A percentile compares a stretch with the other conserved stretches of the same genome.
Conservation (phyloP, 192 early-diverging fungal species). For the Radiomyces spectabilis region DNA sequence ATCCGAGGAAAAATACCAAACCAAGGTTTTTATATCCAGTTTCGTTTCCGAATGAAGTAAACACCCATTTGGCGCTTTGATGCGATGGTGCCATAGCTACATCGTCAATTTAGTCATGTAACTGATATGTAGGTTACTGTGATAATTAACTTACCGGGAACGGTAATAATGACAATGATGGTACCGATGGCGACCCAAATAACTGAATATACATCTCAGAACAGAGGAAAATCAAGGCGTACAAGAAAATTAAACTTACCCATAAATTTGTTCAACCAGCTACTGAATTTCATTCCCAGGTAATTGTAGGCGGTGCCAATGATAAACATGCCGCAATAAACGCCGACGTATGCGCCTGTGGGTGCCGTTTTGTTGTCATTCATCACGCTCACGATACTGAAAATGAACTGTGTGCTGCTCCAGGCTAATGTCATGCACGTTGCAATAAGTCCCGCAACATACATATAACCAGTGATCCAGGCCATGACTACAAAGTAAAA, state of each 20-base stretch:
- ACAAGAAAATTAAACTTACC: slow-evolving; percentile 1
- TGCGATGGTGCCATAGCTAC: slow-evolving; percentile 31
- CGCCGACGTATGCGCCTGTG: slow-evolving; percentile 33
- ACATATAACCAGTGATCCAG: slow-evolving; percentile 14
- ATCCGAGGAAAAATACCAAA: slow-evolving; percentile 37
- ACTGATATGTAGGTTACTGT: neutral
- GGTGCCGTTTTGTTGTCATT: slow-evolving; percentile 21
- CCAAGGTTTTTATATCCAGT: slow-evolving; percentile 36
- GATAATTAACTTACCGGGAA: slow-evolving; percentile 8
- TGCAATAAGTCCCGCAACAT: slow-evolving; percentile 7
- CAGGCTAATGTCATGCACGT: slow-evolving; percentile 26
- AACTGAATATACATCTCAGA: slow-evolving; percentile 4
- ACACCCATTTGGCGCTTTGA: slow-evolving; percentile 33
- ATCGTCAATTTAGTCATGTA: neutral
- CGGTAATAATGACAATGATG: slow-evolving; percentile 30
- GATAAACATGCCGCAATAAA: slow-evolving; percentile 34
- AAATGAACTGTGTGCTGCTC: slow-evolving; percentile 27
- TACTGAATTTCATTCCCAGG: slow-evolving; percentile 25
- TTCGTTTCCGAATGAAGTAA: slow-evolving; percentile 36
- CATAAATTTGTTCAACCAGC: slow-evolving; percentile 29
- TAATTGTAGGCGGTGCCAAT: slow-evolving; percentile 24
- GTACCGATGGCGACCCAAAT: slow-evolving; percentile 35
- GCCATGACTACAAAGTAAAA: slow-evolving; percentile 13
- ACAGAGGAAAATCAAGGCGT: neutral
- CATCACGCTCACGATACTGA: slow-evolving; percentile 24